Evolutionary conservation across 345 rosid genomes (phyloP), one percentile per base, ranked within the genome.

Genomic region (Excoecaria agallocha): DNA sequence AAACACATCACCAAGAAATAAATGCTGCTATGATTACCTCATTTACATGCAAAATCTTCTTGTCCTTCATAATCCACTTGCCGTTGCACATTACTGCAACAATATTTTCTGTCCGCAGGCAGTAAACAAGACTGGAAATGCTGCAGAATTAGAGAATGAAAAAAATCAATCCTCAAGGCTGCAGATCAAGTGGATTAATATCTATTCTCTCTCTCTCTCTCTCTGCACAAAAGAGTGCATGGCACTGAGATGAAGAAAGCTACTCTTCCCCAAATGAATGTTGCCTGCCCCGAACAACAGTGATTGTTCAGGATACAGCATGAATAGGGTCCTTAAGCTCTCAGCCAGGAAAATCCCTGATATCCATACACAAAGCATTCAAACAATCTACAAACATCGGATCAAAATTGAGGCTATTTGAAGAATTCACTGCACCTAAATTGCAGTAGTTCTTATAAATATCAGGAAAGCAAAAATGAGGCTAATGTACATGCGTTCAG

Each of bases 71-170:
- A 69, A 88, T 82, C 95, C 95, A 88, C 82, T 69, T 76, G 75
- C 95, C 91, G 12, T 90, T 88, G 87, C 95, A 90, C 87, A 90
- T 87, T 37, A 88, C 87, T 3, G 92, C 88, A 66, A 82, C 80
- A 12, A 86, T 15, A 72, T 88, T 90, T 84, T 90, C 95, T 1
- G 87, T 83, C 82, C 91, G 81, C 91, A 86, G 86, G 84, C 87
- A 79, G 74, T 88, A 87, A 25, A 89, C 90, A 68, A 89, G 87
- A 80, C 86, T 79, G 24, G 89, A 82, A 69, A 86, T 86, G 74
- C 91, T 89, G 90, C 83, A 75, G 43, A 17, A 66, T 24, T 1
- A 57, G 54, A 68, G 80, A 78, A 39, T 20, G 38, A 15, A 65
- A 12, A 22, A 61, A 25, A 38, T 25, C 24, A 73, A 62, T 69